Conservation (phyloP, 345 rosid genomes). For the Citrus reticulata region DNA sequence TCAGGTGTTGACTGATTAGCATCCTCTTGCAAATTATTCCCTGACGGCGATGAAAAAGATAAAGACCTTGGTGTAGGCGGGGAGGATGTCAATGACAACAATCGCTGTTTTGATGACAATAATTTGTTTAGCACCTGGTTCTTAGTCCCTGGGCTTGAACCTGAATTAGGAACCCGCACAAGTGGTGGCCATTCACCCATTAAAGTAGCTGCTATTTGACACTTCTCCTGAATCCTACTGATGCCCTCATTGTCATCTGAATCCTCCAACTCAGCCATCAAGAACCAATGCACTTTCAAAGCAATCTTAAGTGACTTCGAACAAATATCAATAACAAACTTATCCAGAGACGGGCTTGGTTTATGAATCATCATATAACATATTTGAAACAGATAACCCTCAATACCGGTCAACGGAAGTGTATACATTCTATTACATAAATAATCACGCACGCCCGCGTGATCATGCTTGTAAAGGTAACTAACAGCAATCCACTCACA, state of each 20-base stretch:
- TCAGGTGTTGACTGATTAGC: slow-evolving; percentile 59
- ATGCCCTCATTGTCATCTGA: slow-evolving; percentile 95
- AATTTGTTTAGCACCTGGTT: slow-evolving; percentile 84
- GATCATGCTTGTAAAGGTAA: slow-evolving; percentile 96
- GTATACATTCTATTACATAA: slow-evolving; percentile 98
- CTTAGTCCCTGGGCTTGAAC: slow-evolving; percentile 75
- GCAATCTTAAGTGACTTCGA: slow-evolving; percentile 83
- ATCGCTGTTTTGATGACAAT: slow-evolving; percentile 81
- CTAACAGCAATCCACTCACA: slow-evolving; percentile 99
- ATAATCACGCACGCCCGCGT: slow-evolving; percentile 91
- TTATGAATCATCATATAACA: slow-evolving; percentile 95
- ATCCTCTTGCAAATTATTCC: slow-evolving; percentile 63
- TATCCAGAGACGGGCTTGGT: slow-evolving; percentile 98
- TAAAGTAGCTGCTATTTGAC: slow-evolving; percentile 95
- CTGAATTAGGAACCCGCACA: slow-evolving; percentile 42
- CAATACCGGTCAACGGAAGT: slow-evolving; percentile 81
- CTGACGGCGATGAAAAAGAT: slow-evolving; percentile 63
- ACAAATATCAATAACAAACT: slow-evolving; percentile 90
- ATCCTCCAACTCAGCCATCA: slow-evolving; percentile 97
- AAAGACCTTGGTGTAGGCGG: slow-evolving; percentile 66
- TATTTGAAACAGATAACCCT: slow-evolving; percentile 92
- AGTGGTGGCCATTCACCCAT: slow-evolving; percentile 96
- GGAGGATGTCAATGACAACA: slow-evolving; percentile 76
- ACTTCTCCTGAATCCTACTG: slow-evolving; percentile 93
- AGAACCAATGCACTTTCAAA: slow-evolving; percentile 95